Evolutionary conservation across 148 eudicot genomes (phyloP), one percentile per base, ranked within the genome.

Genomic region (Fallopia convolvulus): DNA sequence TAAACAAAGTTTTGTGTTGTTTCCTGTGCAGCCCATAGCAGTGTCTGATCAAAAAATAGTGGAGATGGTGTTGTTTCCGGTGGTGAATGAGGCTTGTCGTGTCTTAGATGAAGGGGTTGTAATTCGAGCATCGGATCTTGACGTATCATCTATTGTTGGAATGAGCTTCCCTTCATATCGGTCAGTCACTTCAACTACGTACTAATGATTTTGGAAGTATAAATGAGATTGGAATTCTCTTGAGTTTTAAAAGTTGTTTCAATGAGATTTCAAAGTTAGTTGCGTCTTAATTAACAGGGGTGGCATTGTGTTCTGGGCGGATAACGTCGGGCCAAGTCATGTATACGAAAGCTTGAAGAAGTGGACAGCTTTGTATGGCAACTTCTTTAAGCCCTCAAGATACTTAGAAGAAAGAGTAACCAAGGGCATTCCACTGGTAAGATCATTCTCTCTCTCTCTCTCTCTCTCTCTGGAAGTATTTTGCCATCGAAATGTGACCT

Each of bases 21-120:
- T 23, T 70, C 75, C 15, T 44, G 33, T 80, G 84, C 95, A 94
- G 99, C 94, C 97, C 47, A 86, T 92, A 88, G 58, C 84, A 68
- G 77, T 94, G n/a, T 87, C 91, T n/a, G 97, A 94, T 82, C 86
- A 92, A 81, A 97, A 94, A 87, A 78, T 94, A 39, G 88, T 94
- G 75, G 95, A 88, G 83, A 94, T 94, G 99, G 60, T 94, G 75
- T 87, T 94, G 55, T 94, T 94, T 94, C 81, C 99, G 0, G 92
- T 92, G 77, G 99, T 94, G 80, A 94, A 92, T 78, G 99, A 94
- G 87, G 93, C 97, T 11, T 94, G 99, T 80, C 97, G 96, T 79
- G 92, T 94, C 72, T 66, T 94, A 56, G 97, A 94, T 55, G 99
- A 94, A 78, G 92, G 88, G 79, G 81, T 94, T 52, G 91, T 94